Percentiles rank a stretch among this genome's conserved stretches.
These are phyloP conservation scores for Neonectria coccinea DNA, from an alignment of 2,329 filamentous ascomycete genomes.

Conservation along the genomic window DNA sequence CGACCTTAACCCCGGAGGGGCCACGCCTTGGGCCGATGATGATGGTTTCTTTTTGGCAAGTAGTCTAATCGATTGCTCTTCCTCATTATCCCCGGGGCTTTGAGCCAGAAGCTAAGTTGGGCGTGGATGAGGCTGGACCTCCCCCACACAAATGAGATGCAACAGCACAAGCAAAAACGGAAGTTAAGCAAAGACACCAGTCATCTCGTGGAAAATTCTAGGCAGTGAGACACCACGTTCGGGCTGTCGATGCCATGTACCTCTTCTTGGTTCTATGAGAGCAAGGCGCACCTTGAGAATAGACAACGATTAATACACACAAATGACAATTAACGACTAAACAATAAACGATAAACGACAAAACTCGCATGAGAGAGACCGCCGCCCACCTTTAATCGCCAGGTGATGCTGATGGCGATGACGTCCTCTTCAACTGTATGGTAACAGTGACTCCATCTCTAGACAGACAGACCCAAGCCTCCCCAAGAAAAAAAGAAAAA, in stretches of 20 bases:
- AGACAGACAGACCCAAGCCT: slow-evolving; percentile 30
- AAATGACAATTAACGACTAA: too few species aligned
- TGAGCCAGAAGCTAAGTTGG: not conserved
- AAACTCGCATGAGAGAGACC: slow-evolving; percentile 6
- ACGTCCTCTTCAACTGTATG: slow-evolving; percentile 33
- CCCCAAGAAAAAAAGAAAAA: not conserved
- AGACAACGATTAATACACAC: not conserved
- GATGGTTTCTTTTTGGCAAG: not conserved
- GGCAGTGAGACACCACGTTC: not conserved
- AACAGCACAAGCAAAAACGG: not conserved
- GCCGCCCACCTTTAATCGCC: slow-evolving; percentile 23
- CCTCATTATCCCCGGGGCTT: not conserved
- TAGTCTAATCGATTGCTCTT: too few species aligned
- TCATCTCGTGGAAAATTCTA: not conserved
- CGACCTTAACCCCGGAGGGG: not conserved
- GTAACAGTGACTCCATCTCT: slow-evolving; percentile 34
- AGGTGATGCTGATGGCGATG: slow-evolving; percentile 31
- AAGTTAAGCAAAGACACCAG: too few species aligned
- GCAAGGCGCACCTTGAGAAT: not conserved
- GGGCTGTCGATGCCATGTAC: not conserved
- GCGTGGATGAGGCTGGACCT: not conserved
- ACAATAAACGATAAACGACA: not conserved
- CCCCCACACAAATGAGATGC: not conserved
- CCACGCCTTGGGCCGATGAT: not conserved
- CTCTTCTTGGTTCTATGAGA: not conserved